Evolutionary conservation across 2,329 filamentous ascomycete genomes (phyloP).

Genomic region (Ceratocystis albifundus): DNA sequence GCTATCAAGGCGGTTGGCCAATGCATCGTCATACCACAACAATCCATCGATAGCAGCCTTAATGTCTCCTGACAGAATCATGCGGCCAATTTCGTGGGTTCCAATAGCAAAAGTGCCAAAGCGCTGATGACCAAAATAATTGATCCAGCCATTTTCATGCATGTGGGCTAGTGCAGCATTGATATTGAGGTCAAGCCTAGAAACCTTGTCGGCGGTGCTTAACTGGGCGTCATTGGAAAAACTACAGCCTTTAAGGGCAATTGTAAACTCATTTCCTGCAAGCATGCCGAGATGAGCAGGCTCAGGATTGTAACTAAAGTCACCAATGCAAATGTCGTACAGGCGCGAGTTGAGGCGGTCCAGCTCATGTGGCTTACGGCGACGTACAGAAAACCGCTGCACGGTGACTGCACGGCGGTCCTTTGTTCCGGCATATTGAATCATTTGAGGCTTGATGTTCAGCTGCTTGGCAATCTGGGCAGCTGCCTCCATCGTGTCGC

Average conservation of each 20-base stretch:
- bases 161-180: constrained; percentile 55
- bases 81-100: constrained; percentile 73
- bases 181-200: constrained; percentile 33
- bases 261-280: constrained; percentile 80
- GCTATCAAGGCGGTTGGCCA: constrained; percentile 38
- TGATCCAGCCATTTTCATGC: constrained; percentile 70
- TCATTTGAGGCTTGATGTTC: constrained; percentile 61
- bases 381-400: constrained; percentile 60
- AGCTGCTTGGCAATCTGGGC: constrained; percentile 63
- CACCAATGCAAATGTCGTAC: constrained; percentile 57
- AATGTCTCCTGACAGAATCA: constrained; percentile 72
- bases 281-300: constrained; percentile 74
- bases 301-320: constrained; percentile 64
- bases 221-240: constrained; percentile 24
- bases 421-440: constrained; percentile 73
- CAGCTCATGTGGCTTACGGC: constrained; percentile 46
- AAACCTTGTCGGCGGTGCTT: constrained; percentile 28
- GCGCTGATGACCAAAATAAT: constrained; percentile 95
- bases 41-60: constrained; percentile 69
- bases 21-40: constrained; percentile 56
- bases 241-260: constrained; percentile 75
- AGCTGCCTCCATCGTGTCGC: constrained; percentile 87
- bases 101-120: constrained; percentile 82
- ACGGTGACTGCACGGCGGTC: constrained; percentile 77
- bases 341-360: constrained; percentile 51